Percentiles rank a stretch among this genome's conserved stretches.
These are phyloP conservation scores for Chaetomium sp. DNA, from an alignment of 2,329 filamentous ascomycete genomes.

Conservation along the genomic window DNA sequence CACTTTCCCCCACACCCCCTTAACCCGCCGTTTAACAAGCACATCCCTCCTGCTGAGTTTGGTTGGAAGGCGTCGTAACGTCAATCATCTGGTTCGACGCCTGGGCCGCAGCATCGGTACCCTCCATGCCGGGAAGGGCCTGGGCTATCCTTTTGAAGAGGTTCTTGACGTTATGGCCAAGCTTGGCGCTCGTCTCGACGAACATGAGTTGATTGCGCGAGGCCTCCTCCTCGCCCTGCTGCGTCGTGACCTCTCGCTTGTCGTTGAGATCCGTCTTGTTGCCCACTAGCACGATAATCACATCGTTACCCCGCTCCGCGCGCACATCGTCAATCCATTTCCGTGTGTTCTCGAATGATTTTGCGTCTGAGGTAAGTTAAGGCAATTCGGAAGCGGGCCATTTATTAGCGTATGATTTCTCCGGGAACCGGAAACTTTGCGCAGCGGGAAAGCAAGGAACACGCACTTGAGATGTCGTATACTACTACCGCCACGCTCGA, in stretches of 20 bases:
- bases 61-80: slow-evolving; percentile 67
- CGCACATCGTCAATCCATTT: slow-evolving; percentile 99
- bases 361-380: slow-evolving; percentile 53
- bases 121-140: slow-evolving; percentile 95
- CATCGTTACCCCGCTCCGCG: slow-evolving; percentile 93
- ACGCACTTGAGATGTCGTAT: slow-evolving; percentile 87
- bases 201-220: slow-evolving; percentile 99
- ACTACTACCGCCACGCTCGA: slow-evolving; percentile 97
- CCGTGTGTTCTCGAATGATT: slow-evolving; percentile 96
- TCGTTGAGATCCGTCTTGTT: slow-evolving; percentile 99
- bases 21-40: slow-evolving; percentile 43
- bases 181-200: slow-evolving; percentile 96
- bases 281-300: slow-evolving; percentile 96
- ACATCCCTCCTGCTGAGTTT: slow-evolving; percentile 66
- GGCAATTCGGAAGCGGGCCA: neutral
- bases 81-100: slow-evolving; percentile 80
- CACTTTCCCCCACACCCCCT: neutral
- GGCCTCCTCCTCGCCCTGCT: slow-evolving; percentile 94
- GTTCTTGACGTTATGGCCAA: slow-evolving; percentile 96
- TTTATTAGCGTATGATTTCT: too few species aligned
- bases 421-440: too few species aligned
- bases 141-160: slow-evolving; percentile 98
- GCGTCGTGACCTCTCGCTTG: slow-evolving; percentile 93
- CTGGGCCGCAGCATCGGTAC: slow-evolving; percentile 70
- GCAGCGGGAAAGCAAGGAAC: neutral